phyloP scores from a whole-genome alignment of 129 eudicot species.

The Flaveria sonorensis region DNA sequence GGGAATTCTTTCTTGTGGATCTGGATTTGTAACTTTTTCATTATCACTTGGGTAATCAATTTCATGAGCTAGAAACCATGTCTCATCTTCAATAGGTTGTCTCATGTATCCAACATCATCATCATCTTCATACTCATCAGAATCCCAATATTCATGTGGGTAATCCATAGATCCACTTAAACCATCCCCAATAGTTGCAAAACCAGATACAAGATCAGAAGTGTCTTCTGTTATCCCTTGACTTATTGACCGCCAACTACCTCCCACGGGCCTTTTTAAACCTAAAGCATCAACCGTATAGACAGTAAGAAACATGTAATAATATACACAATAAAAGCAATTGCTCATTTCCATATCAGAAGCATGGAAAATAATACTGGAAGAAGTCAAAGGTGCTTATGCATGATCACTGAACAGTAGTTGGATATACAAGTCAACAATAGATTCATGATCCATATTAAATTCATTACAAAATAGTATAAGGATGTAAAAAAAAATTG shows the following conservation, averaged over 20 bases:
- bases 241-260: conserved; percentile 85
- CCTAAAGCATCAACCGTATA: conserved; percentile 39
- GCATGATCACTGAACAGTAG: background rate
- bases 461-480: background rate
- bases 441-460: background rate
- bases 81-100: conserved; percentile 96
- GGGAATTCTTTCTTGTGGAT: conserved; percentile 61
- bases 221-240: conserved; percentile 88
- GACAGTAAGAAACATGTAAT: conserved; percentile 10
- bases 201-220: conserved; percentile 86
- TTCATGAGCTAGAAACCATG: conserved; percentile 98
- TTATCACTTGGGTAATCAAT: conserved; percentile 97
- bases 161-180: conserved; percentile 81
- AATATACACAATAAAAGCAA: background rate
- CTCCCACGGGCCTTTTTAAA: conserved; percentile 65
- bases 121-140: conserved; percentile 93
- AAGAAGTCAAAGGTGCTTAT: background rate
- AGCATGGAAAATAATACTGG: background rate
- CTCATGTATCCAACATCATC: conserved; percentile 96
- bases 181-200: conserved; percentile 95
- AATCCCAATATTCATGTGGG: conserved; percentile 95
- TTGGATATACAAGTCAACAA: conserved; percentile 8
- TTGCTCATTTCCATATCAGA: conserved; percentile 21
- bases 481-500: background rate
- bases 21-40: conserved; percentile 79